phyloP scores from a whole-genome alignment of 73 alveolate genomes.

The Uronychia binucleata region DNA sequence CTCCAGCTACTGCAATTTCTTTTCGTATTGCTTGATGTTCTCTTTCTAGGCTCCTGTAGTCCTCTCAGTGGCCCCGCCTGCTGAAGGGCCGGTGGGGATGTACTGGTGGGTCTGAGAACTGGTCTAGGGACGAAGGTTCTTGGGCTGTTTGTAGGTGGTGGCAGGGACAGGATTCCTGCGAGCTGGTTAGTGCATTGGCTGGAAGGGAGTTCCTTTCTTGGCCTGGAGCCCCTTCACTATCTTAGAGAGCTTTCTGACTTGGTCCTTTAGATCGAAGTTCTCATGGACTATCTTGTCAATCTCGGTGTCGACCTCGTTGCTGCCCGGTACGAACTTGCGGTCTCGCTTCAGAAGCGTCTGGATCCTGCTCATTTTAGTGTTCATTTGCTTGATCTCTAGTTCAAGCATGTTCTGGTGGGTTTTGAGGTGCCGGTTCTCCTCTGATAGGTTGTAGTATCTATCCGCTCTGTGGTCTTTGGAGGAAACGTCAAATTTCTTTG shows the following conservation, averaged over 20 bases:
- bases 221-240: slow-evolving; percentile 35
- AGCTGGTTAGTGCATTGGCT: slow-evolving; percentile 4
- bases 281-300: slow-evolving; percentile 46
- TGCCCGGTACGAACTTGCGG: slow-evolving; percentile 27
- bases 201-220: slow-evolving; percentile 1
- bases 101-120: neutral
- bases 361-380: slow-evolving; percentile 36
- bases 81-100: neutral
- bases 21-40: neutral
- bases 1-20: neutral
- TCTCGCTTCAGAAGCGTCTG: slow-evolving; percentile 22
- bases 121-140: neutral
- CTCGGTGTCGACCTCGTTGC: slow-evolving; percentile 15
- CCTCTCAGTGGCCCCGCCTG: slow-evolving; percentile 28
- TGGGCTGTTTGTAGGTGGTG: neutral
- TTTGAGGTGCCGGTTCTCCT: slow-evolving; percentile 48
- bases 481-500: slow-evolving; percentile 10
- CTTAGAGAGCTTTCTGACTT: slow-evolving; percentile 21
- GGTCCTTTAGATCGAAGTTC: slow-evolving; percentile 41
- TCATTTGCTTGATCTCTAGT: slow-evolving; percentile 35
- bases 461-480: slow-evolving; percentile 47
- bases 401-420: slow-evolving; percentile 35
- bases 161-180: neutral
- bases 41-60: neutral
- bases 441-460: slow-evolving; percentile 24